Percentiles rank a stretch among this genome's conserved stretches.
Evolutionary conservation across 257 asterid species (phyloP).

Genomic region (Solanum pennellii): DNA sequence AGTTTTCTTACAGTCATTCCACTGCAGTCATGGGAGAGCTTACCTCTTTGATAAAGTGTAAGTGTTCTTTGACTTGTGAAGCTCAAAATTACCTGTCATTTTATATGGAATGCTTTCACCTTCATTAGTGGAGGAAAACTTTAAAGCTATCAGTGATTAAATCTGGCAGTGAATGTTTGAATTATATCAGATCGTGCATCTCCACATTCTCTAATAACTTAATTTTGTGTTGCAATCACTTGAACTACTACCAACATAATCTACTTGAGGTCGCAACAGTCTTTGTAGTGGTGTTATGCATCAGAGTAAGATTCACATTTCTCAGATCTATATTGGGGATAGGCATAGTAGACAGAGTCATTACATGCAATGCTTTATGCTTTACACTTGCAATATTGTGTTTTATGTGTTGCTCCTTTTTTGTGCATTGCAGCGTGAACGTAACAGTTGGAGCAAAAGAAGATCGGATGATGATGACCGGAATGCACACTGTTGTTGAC

Average conservation of each 20-base stretch:
- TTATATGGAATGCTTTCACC: neutral
- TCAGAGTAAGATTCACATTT: neutral
- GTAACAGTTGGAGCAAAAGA: constrained; percentile 60
- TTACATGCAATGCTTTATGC: neutral
- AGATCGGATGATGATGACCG: constrained; percentile 72
- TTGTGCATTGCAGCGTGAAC: constrained; percentile 40
- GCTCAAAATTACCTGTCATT: neutral
- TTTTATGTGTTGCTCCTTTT: neutral
- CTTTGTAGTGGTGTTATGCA: neutral
- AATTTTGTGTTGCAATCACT: neutral
- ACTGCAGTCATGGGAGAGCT: constrained; percentile 69
- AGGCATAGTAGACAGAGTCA: neutral
- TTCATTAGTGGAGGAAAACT: neutral
- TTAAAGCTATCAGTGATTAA: neutral
- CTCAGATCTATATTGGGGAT: neutral
- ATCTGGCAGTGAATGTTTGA: neutral
- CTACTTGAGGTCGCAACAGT: neutral
- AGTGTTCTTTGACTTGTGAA: constrained; percentile 17
- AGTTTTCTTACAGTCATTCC: constrained; percentile 49
- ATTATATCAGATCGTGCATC: neutral
- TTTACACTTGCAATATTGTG: neutral
- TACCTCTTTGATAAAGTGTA: constrained; percentile 72
- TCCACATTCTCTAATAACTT: neutral
- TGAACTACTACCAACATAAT: neutral
- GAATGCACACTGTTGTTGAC: constrained; percentile 76